Conservation (phyloP, 225 moss, liverwort and hornwort genomes). For the Sphagnum contortum region DNA sequence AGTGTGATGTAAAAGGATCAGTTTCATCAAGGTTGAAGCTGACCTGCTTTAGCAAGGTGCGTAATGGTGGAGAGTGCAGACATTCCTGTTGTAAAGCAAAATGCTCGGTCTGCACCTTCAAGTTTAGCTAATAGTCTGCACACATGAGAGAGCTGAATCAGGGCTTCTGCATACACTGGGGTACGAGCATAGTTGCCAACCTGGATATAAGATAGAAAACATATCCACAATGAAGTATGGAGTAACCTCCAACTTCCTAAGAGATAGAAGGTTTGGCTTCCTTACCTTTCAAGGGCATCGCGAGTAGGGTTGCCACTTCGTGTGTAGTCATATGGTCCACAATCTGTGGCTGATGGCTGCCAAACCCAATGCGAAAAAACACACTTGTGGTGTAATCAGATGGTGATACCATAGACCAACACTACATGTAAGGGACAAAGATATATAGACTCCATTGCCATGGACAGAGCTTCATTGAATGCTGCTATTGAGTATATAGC, state of each 20-base stretch:
- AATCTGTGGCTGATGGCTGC: conserved; percentile 82
- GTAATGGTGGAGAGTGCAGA: conserved; percentile 70
- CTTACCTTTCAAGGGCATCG: conserved; percentile 71
- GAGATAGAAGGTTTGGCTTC: conserved; percentile 1
- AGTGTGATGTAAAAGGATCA: not conserved
- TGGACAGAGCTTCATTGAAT: too few species aligned
- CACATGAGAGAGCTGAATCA: not conserved
- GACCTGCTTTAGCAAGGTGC: conserved; percentile 78
- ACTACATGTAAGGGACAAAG: too few species aligned
- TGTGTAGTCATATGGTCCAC: conserved; percentile 83
- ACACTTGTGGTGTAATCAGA: too few species aligned
- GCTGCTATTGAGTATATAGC: too few species aligned
- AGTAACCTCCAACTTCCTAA: not conserved
- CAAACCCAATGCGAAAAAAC: not conserved
- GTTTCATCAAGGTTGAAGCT: not conserved
- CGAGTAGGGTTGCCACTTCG: conserved; percentile 95
- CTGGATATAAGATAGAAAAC: too few species aligned
- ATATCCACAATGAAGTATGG: not conserved
- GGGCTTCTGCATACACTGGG: not conserved
- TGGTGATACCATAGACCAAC: not conserved
- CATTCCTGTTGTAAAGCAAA: conserved; percentile 92
- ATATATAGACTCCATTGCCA: too few species aligned
- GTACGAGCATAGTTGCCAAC: too few species aligned
- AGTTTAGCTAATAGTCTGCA: conserved; percentile 68
- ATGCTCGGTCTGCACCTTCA: conserved; percentile 81